Evolutionary conservation across 2,329 filamentous ascomycete species (phyloP), one percentile per base, ranked within the genome.

Genomic region (Cladosporium velox): DNA sequence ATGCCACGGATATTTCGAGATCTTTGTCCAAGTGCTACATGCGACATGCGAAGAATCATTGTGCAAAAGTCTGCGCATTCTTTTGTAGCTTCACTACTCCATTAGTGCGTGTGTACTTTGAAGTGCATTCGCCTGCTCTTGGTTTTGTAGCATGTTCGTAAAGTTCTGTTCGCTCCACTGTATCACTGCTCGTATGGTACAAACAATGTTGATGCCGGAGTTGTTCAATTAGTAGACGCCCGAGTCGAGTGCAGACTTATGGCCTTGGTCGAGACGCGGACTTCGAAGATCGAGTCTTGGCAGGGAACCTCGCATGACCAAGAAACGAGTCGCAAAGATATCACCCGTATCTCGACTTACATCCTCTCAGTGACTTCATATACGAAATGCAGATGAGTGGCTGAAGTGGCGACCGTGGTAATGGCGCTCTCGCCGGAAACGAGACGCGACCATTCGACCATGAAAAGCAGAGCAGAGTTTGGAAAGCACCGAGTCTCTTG

Each of bases 401-500:
- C 55, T 58, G 55, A 58, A 26, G 32, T 14, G 30, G 34, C n/a
- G 55, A 5, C 55, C 55, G 55, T 38, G 55, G 34, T n/a, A 26
- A 24, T 58, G 32, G 32, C 55, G 55, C 28, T 30, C 52, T 55
- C 26, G 52, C 26, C 30, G 28, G n/a, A 52, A 26, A 41, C 55
- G 55, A 41, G 32, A 24, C 21, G 55, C 32, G 55, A 15, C 55
- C 32, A 55, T 32, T 34, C 32, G 55, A 18, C 55, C 55, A 58
- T 58, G 55, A 58, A 58, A 41, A 55, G 41, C 41, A 47, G 41
- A 58, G 55, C 21, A 58, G 34, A 58, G 34, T 34, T 58, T 58
- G 34, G 21, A 41, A 41, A 34, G 34, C 55, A 58, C 55, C 24
- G 34, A 41, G 30, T 35, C 55, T 58, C 34, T 28, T 21, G 41